Base-by-base conservation (phyloP, 768 basidiomycete species). In the Pleurotus tuoliensis region DNA sequence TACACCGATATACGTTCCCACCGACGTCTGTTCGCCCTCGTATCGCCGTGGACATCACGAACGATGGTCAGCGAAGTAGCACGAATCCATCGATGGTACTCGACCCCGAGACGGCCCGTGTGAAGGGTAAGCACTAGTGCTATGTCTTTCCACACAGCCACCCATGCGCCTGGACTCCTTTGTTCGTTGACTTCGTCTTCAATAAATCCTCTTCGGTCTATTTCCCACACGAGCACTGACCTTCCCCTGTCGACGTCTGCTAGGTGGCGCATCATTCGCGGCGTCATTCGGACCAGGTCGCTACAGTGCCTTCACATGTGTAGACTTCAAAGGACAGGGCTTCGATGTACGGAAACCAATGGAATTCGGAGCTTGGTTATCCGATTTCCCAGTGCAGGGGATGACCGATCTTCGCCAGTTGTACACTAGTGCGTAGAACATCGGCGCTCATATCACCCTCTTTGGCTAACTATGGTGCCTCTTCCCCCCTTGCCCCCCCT, bases 1-100 rank as follows among this genome's bases (percentile, higher is more conserved):
- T 87, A 5, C 85, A 86, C 61, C 76, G 83, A 52, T 82, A 81
- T 56, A 82, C 80, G 1, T 82, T 82, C 63, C 80, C 81, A 0
- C 61, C 77, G 3, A 75, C 71, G 27, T 79, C 80, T 4, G 66
- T 65, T 1, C 61, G 71, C 22, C 84, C 84, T 1, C 76, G 83
- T 3, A 77, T 87, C 22, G 67, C 80, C 16, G 73, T 86, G 11
- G 86, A 87, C 56, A 73, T 86, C 49, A 83, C 83, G 1, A 82
- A 85, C 59, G 86, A 86, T 61, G 84, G 83, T 1, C 77, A 81
- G 59, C 69, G 69, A 39, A 83, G 81, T 59, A 76, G 75, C 55
- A 79, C 76, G 3, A 64, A 76, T 24, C 82, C 82, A 0, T 68
- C 69, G 2, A 75, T 83, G 69, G 69, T 70, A 0, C 66, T 86